Evolutionary conservation across 2,329 filamentous ascomycete genomes (phyloP), one percentile per base, ranked within the genome.

Genomic region (Alternaria burnsii): DNA sequence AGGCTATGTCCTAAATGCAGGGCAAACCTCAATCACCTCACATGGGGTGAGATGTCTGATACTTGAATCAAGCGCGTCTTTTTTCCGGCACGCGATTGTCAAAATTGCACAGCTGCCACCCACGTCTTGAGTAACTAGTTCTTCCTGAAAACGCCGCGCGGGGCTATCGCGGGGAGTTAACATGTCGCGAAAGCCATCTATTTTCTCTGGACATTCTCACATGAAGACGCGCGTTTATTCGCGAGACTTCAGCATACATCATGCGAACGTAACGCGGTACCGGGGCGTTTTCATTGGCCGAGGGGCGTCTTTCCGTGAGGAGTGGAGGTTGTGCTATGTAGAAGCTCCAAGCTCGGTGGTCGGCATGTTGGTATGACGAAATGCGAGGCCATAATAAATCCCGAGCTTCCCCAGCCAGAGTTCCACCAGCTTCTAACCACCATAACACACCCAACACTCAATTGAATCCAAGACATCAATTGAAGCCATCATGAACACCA

Each of bases 401-500:
- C 65, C 53, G 61, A 63, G 16, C 59, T 47, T 38, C 68, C 52
- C 59, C 44, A 53, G 47, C 59, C 44, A 53, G 47, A 52, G 41
- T 54, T 53, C 34, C 44, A 36, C 42, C 52, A 28, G 14, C 58
- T 56, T 44, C 46, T 46, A 51, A 47, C 32, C 44, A 55, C 59
- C 16, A 43, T 40, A 48, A 42, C 42, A 46, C 58, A 57, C 47
- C 55, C 51, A 42, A 60, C 57, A 51, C 24, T 40, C 72, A 72
- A 73, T 74, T 73, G 68, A 68, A 20, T 47, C 38, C 40, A 40
- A 28, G 2, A 51, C 55, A 63, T 60, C 69, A 60, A 70, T 65
- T 65, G 61, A 62, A 74, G 12, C 38, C 52, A 84, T 24, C 75
- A 97, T 97, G 93, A 89, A 92, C 76, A 84, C 90, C 58, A 85